These are phyloP conservation scores for Arthroderma uncinatum DNA, from an alignment of 2,329 filamentous ascomycete genomes.

Conservation along the genomic window DNA sequence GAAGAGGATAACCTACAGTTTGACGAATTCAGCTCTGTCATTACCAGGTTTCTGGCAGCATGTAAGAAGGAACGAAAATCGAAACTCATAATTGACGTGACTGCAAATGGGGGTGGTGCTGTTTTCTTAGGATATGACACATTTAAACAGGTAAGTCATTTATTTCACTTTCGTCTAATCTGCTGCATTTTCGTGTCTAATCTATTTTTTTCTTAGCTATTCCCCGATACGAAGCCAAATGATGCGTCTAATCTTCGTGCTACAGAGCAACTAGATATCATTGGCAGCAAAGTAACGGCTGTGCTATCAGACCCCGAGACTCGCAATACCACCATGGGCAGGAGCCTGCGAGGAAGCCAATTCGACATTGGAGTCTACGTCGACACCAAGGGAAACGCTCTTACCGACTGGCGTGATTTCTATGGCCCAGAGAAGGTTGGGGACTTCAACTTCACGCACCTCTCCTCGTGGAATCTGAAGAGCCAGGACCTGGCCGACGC, in stretches of 20 bases:
- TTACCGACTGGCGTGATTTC: constrained; percentile 28
- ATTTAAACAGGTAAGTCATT: constrained; percentile 36
- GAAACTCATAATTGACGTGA: constrained; percentile 55
- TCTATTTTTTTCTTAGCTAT: constrained; percentile 26
- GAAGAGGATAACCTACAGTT: constrained; percentile 5
- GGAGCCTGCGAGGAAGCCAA: constrained; percentile 7
- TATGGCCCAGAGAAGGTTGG: constrained; percentile 20
- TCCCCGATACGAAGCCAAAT: constrained; percentile 38
- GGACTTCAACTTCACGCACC: constrained; percentile 29
- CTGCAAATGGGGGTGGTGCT: constrained; percentile 49
- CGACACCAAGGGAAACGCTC: constrained; percentile 26
- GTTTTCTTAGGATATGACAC: constrained; percentile 39
- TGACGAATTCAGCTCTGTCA: constrained; percentile 27
- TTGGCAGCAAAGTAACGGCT: constrained; percentile 22
- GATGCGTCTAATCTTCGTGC: constrained; percentile 39
- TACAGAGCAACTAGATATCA: constrained; percentile 30
- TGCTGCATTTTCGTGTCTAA: background rate
- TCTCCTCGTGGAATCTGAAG: constrained; percentile 18
- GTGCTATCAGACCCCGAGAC: constrained; percentile 12
- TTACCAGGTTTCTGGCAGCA: constrained; percentile 38
- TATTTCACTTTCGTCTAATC: background rate
- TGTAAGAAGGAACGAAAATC: constrained; percentile 41
- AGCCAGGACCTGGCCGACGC: constrained; percentile 19
- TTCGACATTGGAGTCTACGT: constrained; percentile 16
- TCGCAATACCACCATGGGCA: constrained; percentile 5